Evolutionary conservation across 108 stramenopile species (phyloP).

Genomic region (Skeletonema grethae): DNA sequence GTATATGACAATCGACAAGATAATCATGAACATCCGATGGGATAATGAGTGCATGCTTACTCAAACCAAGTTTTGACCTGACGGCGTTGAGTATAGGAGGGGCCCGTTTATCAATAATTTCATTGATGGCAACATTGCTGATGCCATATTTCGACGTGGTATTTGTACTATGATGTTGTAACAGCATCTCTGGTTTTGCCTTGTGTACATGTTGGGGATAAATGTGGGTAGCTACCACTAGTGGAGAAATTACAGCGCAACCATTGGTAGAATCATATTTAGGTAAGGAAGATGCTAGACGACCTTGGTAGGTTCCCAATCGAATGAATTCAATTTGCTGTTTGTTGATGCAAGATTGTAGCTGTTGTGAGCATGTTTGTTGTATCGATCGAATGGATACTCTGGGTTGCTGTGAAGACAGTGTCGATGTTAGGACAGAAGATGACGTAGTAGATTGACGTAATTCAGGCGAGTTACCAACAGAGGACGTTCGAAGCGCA

Average conservation of each 20-base stretch:
- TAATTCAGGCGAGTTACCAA: constrained; percentile 11
- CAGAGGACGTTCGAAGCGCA: constrained; percentile 18
- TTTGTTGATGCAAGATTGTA: constrained; percentile 40
- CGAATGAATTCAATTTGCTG: constrained; percentile 64
- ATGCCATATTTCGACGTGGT: constrained; percentile 47
- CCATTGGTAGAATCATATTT: constrained; percentile 80
- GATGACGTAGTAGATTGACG: constrained; percentile 13
- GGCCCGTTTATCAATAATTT: constrained; percentile 76
- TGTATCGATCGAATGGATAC: constrained; percentile 24
- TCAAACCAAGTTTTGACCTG: constrained; percentile 74
- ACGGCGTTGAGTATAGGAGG: constrained; percentile 66
- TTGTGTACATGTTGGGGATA: constrained; percentile 27
- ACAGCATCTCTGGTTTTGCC: not conserved
- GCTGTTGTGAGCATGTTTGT: constrained; percentile 13
- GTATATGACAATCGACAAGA: constrained; percentile 79
- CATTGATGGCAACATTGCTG: constrained; percentile 54
- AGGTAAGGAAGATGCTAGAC: constrained; percentile 34
- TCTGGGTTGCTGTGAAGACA: constrained; percentile 2
- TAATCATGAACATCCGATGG: constrained; percentile 92
- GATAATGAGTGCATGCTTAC: constrained; percentile 78
- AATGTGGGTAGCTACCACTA: constrained; percentile 65
- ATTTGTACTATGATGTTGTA: constrained; percentile 1
- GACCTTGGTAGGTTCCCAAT: constrained; percentile 82
- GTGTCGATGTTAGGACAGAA: constrained; percentile 17
- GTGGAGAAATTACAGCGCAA: constrained; percentile 87